phyloP scores from a whole-genome alignment of 345 rosid genomes.

The Kernera saxatilis region DNA sequence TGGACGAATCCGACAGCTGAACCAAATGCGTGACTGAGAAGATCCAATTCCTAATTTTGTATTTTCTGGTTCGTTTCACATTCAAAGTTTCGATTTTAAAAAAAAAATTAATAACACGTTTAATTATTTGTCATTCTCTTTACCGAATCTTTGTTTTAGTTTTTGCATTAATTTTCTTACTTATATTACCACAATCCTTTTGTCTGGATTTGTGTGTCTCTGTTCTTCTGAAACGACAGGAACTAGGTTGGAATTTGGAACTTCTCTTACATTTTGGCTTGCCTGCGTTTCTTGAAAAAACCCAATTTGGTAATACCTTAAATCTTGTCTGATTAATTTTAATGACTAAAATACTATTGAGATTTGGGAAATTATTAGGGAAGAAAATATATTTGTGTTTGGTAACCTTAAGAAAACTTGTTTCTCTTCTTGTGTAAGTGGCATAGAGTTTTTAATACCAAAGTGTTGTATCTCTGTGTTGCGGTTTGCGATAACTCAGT shows the following conservation, averaged over 20 bases:
- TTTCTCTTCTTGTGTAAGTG: not conserved
- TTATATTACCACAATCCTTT: not conserved
- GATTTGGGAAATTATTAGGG: not conserved
- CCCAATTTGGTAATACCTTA: not conserved
- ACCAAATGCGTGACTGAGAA: constrained; percentile 11
- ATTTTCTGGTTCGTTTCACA: not conserved
- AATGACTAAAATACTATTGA: not conserved
- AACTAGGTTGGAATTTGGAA: not conserved
- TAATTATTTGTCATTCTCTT: not conserved
- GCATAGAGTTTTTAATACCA: not conserved
- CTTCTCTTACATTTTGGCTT: constrained; percentile 6
- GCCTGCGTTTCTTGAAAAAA: not conserved
- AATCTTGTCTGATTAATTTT: not conserved
- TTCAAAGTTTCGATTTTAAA: not conserved
- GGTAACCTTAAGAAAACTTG: not conserved
- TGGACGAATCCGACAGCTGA: constrained; percentile 5
- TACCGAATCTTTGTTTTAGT: not conserved
- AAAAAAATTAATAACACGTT: not conserved
- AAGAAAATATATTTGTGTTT: not conserved
- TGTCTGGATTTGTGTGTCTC: not conserved
- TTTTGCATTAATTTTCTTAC: not conserved
- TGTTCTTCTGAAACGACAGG: constrained; percentile 1
- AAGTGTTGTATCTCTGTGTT: not conserved
- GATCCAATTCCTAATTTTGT: not conserved
- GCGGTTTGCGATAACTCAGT: not conserved